Conservation (phyloP, 331 rosid species). For the Malus hybrid region DNA sequence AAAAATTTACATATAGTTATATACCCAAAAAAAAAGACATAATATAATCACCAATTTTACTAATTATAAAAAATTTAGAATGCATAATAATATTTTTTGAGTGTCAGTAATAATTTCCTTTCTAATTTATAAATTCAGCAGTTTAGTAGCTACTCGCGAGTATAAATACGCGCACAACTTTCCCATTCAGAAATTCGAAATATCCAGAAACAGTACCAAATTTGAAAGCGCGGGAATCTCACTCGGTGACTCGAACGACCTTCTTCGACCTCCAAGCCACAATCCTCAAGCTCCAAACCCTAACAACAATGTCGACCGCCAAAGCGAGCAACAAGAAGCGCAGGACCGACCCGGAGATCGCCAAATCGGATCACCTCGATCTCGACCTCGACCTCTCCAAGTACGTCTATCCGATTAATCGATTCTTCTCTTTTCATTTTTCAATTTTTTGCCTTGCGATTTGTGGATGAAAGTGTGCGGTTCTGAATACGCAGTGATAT, state of each 20-base stretch:
- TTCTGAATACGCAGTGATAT: slow-evolving; percentile 25
- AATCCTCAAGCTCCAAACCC: slow-evolving; percentile 1
- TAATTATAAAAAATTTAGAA: too few species aligned
- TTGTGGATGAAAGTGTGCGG: not conserved
- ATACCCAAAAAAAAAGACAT: too few species aligned
- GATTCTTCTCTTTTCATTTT: not conserved
- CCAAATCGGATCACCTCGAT: slow-evolving; percentile 27
- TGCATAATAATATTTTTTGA: too few species aligned
- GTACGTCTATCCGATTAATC: slow-evolving; percentile 5
- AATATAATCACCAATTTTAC: too few species aligned
- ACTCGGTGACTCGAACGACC: not conserved
- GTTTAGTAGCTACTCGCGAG: too few species aligned
- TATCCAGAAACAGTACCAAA: not conserved
- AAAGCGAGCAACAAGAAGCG: slow-evolving; percentile 25
- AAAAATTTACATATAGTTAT: too few species aligned
- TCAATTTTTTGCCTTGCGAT: not conserved
- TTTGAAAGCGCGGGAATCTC: slow-evolving; percentile 1
- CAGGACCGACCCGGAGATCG: slow-evolving; percentile 14
- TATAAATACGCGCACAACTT: too few species aligned
- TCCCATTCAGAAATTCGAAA: too few species aligned
- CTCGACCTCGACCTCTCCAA: slow-evolving; percentile 35
- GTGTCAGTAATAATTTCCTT: too few species aligned
- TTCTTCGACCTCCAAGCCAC: not conserved
- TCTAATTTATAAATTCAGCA: too few species aligned
- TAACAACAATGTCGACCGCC: slow-evolving; percentile 22